Evolutionary conservation across 805 yeast species (phyloP), one percentile per base, ranked within the genome.

Genomic region (Lachancea sp.): DNA sequence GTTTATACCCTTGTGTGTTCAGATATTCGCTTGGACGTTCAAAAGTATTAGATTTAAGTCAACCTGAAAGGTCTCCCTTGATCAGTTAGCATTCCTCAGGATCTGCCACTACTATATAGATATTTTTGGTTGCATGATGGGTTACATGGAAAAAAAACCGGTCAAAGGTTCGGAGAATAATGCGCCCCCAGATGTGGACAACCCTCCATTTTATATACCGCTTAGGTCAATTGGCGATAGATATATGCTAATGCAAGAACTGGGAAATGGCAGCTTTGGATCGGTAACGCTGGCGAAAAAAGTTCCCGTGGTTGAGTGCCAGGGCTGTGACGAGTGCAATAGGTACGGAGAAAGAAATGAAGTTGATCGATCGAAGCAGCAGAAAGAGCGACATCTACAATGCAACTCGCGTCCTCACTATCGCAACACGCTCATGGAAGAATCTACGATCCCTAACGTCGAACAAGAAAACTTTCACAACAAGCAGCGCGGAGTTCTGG

Each of bases 241-340:
- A 31, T 83, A 78, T 54, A 72, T 70, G 38, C 47, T 67, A 3
- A 64, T 82, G 7, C 69, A 74, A 32, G 68, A 67, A 34, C 61
- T 84, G 43, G 94, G 94, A 0, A 73, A 71, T 41, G 94, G 94
- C 1, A 78, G 86, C 35, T 84, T 84, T 66, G 94, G 94, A 2
- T 63, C 72, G 1, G 92, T 84, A 2, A 64, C 72, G 1, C 62
- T 83, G 50, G 88, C 86, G 3, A 78, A 78, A 56, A 16, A 22
- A 13, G 30, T 26, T 5, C 9, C 15, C 67, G 69, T 23, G 60
- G 67, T 45, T 42, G 44, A 23, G 40, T 46, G 32, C 18, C 33
- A 36, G 28, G 33, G 40, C 5, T 38, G 39, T 13, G 9, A 8
- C 8, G 16, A 28, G 8, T 28, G 30, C 30, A 13, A 15, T 18